Base-by-base conservation (phyloP, 2,329 filamentous ascomycete species). In the Diaporthe ilicicola region DNA sequence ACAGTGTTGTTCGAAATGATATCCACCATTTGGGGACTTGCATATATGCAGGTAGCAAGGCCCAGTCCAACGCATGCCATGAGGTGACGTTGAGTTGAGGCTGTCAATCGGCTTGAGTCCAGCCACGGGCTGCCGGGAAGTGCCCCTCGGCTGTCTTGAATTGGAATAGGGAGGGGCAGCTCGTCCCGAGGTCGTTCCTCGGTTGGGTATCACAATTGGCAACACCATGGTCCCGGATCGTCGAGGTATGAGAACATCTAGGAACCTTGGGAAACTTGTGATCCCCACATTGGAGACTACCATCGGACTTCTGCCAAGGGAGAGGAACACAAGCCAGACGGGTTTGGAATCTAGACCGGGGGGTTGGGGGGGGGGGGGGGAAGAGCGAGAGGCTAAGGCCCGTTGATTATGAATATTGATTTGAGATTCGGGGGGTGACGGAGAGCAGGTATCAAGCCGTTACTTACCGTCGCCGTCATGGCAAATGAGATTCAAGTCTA, bases 1-100 rank as follows among this genome's bases (percentile, higher is more conserved):
- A 67, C 65, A 32, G 51, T 67, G 65, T 67, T 67, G 51, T 56
- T 34, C 19, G 56, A 61, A 22, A n/a, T 37, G 65, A 56, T 67
- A 67, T 67, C 51, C 51, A 55, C 65, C 51, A 55, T 55, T 67
- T 67, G 65, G 65, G 51, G 44, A 42, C 34, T 46, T 67, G 65
- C 65, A 67, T 67, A 67, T 67, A 55, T 56, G 65, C 65, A 67
- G 51, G 39, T 42, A 67, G 48, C 34, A 54, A n/a, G 42, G 50
- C 10, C 64, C 34, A 53, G n/a, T 42, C 46, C 34, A 27, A 53
- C 51, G 34, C 64, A 67, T 15, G 46, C 39, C 24, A 56, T 48
- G 51, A 66, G 62, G 51, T 55, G 54, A 56, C 39, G 51, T 48
- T 48, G 51, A 48, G 48, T 56, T 67, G 51, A 67, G 51, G 65